Base-by-base conservation (phyloP, 2,329 filamentous ascomycete genomes). In the Colletotrichum lini region DNA sequence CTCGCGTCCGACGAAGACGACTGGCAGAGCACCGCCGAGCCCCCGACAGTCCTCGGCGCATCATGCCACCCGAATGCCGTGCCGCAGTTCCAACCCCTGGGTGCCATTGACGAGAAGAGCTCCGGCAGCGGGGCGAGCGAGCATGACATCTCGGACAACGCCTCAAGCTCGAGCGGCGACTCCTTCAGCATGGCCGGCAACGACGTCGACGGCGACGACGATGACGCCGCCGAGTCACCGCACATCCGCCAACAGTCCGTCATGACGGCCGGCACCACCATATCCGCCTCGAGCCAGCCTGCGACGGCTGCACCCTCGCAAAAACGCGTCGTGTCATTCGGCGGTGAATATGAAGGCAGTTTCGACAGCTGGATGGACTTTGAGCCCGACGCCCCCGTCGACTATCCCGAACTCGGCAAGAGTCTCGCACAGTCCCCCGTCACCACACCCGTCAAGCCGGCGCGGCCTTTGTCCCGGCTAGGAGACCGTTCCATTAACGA, bases 191-290 rank as follows among this genome's bases (percentile, higher is more conserved):
- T 75, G 26, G 75, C 82, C 60, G 78, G 80, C 49, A 78, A 10
- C 78, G 76, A 42, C 77, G 80, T 49, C 30, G 65, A 62, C 52
- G 64, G 35, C 26, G 26, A 26, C 26, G 26, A 4, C 26, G 26
- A 26, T 4, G 26, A 26, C 26, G 68, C 68, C 4, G 68, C 68
- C 18, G 68, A 47, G 18, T 71, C 68, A 2, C 68, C 68, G 8
- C 68, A 59, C 26, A 71, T 71, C 18, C 68, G 68, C 38, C 79
- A 81, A 40, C 80, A 79, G 54, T 85, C 84, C 0, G 78, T 84
- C 57, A 74, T 78, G 45, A 85, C 84, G 2, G 74, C 80, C 35
- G 82, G 82, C 42, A 85, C 84, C 4, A 83, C 82, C 23, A 74
- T 84, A 42, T 80, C 80, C 6, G 79, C 80, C 2, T 81, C 79